Base-by-base conservation (phyloP, 176 grass and related monocot genomes). In the Oryza australiensis region DNA sequence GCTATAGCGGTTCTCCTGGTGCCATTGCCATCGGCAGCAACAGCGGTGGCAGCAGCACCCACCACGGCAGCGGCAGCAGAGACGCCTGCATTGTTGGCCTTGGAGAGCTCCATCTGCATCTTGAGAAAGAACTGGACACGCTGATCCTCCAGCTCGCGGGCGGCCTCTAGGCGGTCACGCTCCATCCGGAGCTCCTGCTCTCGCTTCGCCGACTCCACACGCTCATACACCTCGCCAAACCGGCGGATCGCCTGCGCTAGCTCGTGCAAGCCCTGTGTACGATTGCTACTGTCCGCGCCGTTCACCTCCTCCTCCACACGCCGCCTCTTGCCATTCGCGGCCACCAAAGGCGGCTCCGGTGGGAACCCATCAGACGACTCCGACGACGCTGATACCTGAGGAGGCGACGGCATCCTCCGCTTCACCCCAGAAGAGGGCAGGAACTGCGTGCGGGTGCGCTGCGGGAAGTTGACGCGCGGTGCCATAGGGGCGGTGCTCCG, bases 321-420 rank as follows among this genome's bases (percentile, higher is more conserved):
- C 33, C 0, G 73, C 71, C 77, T 77, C 92, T 95, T 95, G 18
- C 90, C 93, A 40, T 93, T 95, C 13, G 82, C 23, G 1, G 86
- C 22, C 30, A 66, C 77, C 3, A 51, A 8, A 35, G 16, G 64
- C 11, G 91, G 82, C 62, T 92, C 93, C 0, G 96, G 96, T 8
- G 95, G 95, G 71, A 93, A 93, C 1, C 96, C 96, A n/a, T 98
- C 95, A 2, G 95, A 98, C 3, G 95, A 98, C 23, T 88, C 96
- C 0, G 85, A 92, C 7, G 88, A 90, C 7, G 65, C 83, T 1
- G 86, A 86, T 29, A 83, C 57, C 64, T 90, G 86, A 6, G 68
- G 86, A 27, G 80, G 86, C 33, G 81, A 87, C 14, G 87, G 80
- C 29, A 86, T 35, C 87, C 53, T 76, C 68, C 82, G 64, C 84